phyloP scores from a whole-genome alignment of 2,329 filamentous ascomycete species.

The Penicillium digitatum region DNA sequence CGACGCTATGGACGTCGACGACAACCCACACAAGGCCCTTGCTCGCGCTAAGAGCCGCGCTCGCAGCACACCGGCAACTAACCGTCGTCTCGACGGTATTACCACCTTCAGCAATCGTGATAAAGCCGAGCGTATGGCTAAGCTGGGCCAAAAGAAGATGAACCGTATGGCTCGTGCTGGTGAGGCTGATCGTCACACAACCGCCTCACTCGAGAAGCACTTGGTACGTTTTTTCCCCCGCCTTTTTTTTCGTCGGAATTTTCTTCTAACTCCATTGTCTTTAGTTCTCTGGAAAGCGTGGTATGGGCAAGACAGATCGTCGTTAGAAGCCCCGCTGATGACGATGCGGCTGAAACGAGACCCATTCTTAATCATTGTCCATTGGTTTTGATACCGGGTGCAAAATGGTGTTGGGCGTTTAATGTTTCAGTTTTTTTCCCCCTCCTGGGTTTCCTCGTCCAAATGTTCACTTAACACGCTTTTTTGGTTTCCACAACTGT shows the following conservation, averaged over 20 bases:
- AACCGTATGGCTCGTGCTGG: conserved; percentile 96
- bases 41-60: conserved; percentile 70
- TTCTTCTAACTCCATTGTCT: conserved; percentile 29
- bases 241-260: not conserved
- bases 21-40: conserved; percentile 47
- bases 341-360: conserved; percentile 26
- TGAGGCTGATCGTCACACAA: conserved; percentile 89
- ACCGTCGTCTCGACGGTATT: conserved; percentile 53
- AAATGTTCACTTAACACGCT: conserved; percentile 19
- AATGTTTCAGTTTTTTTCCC: conserved; percentile 5
- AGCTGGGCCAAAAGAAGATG: conserved; percentile 96
- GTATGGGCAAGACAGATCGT: conserved; percentile 75
- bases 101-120: conserved; percentile 60
- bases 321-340: conserved; percentile 30
- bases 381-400: conserved; percentile 30
- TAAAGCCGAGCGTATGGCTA: conserved; percentile 81
- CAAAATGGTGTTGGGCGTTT: conserved; percentile 31
- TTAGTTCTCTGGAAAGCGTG: conserved; percentile 83
- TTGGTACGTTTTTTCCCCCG: conserved; percentile 65
- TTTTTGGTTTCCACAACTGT: conserved; percentile 12
- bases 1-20: conserved; percentile 63
- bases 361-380: conserved; percentile 30
- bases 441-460: conserved; percentile 9
- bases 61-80: conserved; percentile 50
- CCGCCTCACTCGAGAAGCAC: conserved; percentile 79